A percentile compares a stretch with the other conserved stretches of the same genome.
Evolutionary conservation across 2,329 filamentous ascomycete genomes (phyloP).

Genomic region (Botrytis fabae): DNA sequence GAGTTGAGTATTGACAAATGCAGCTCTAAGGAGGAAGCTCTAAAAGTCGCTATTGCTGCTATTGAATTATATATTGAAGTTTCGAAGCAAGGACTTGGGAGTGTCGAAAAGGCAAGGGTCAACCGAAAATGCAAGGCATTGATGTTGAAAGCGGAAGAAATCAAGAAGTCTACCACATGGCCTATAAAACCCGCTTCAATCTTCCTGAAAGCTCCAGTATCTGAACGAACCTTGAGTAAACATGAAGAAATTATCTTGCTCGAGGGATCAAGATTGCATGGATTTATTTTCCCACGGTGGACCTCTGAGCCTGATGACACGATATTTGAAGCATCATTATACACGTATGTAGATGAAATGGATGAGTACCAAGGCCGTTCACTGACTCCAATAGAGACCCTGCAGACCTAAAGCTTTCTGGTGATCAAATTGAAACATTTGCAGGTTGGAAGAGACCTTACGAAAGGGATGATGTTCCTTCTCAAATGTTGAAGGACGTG

Average conservation of each 20-base stretch:
- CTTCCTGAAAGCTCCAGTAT: slow-evolving; percentile 43
- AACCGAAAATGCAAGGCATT: slow-evolving; percentile 68
- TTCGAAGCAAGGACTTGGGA: slow-evolving; percentile 58
- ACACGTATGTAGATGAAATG: slow-evolving; percentile 51
- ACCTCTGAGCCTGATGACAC: slow-evolving; percentile 57
- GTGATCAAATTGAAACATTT: slow-evolving; percentile 73
- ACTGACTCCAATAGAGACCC: slow-evolving; percentile 58
- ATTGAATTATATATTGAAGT: slow-evolving; percentile 83
- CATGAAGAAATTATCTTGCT: slow-evolving; percentile 75
- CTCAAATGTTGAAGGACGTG: slow-evolving; percentile 2
- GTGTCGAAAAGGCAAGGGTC: slow-evolving; percentile 66
- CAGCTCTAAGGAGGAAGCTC: slow-evolving; percentile 60
- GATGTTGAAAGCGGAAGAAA: slow-evolving; percentile 69
- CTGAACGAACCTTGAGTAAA: slow-evolving; percentile 62
- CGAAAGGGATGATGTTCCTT: slow-evolving; percentile 55
- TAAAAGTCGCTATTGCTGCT: slow-evolving; percentile 73
- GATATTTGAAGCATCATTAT: slow-evolving; percentile 63
- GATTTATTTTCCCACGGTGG: slow-evolving; percentile 85
- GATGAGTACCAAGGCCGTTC: neutral
- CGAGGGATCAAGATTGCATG: slow-evolving; percentile 77
- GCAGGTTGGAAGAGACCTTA: slow-evolving; percentile 77
- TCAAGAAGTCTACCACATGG: slow-evolving; percentile 56
- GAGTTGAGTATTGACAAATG: slow-evolving; percentile 54
- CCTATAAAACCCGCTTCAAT: slow-evolving; percentile 30
- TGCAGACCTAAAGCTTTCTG: slow-evolving; percentile 69